Evolutionary conservation across 257 asterid species (phyloP).

Genomic region (Nyctanthes arbortristis): DNA sequence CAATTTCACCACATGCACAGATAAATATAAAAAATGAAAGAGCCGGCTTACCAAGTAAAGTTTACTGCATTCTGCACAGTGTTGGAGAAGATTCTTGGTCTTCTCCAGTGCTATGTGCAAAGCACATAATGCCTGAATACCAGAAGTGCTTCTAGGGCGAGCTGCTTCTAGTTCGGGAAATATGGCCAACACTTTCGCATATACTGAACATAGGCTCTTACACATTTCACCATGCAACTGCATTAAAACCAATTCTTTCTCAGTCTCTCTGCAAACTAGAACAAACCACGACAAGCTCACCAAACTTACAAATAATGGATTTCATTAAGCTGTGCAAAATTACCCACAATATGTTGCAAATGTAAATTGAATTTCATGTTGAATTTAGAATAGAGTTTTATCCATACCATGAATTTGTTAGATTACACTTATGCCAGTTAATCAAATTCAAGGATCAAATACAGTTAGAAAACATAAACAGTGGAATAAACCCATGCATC

Average conservation of each 20-base stretch:
- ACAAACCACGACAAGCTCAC: conserved; percentile 8
- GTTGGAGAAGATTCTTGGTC: conserved; percentile 90
- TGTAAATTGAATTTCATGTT: neutral
- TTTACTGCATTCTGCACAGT: conserved; percentile 95
- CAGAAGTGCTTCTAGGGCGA: conserved; percentile 96
- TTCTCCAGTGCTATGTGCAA: conserved; percentile 98
- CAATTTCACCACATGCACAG: neutral
- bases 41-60: conserved; percentile 78
- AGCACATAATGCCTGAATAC: conserved; percentile 96
- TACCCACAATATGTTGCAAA: neutral
- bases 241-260: conserved; percentile 32
- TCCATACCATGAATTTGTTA: neutral
- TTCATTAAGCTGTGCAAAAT: neutral
- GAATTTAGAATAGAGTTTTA: conserved; percentile 3
- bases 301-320: neutral
- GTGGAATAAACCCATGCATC: conserved; percentile 4
- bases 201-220: conserved; percentile 70
- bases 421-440: conserved; percentile 9
- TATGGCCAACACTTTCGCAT: conserved; percentile 72
- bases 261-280: conserved; percentile 14
- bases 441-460: conserved; percentile 6
- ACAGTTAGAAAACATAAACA: conserved; percentile 11
- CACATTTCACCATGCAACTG: conserved; percentile 99
- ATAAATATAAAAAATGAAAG: neutral
- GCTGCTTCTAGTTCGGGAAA: conserved; percentile 98